Evolutionary conservation across 2,329 filamentous ascomycete genomes (phyloP), one percentile per base, ranked within the genome.

Genomic region (Exophiala sp.): DNA sequence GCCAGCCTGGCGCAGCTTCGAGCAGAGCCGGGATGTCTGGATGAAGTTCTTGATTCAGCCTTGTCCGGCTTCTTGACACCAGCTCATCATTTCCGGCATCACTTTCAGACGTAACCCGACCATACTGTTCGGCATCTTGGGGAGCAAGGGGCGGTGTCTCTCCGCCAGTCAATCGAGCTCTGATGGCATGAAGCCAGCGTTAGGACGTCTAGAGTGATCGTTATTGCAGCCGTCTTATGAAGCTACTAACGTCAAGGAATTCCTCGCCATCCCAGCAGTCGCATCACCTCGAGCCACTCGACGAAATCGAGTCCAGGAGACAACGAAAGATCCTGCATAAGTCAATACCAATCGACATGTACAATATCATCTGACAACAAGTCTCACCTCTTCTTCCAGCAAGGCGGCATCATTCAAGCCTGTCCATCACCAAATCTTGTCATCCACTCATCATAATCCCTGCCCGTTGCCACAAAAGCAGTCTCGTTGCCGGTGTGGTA

Each of bases 321-420:
- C 16, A 23, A 40, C 24, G 24, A 27, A 5, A 27, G 5, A 27
- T 5, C 13, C 14, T 19, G 18, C 6, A 37, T 16, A 18, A 8
- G 34, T 37, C 34, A 37, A 10, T 19, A 3, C n/a, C n/a, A 32
- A 30, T 27, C 24, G 24, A 43, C 41, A 18, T n/a, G 4, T 52
- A 27, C 18, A 43, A 29, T 27, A 27, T 27, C 5, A 41, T 24
- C 24, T 8, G 11, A 8, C 29, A 34, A 10, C 16, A 23, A 45
- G 32, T 43, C 41, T 45, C 43, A 23, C 30, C 43, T 45, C 43
- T 23, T 7, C 10, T 34, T 44, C 14, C 5, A 21, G 11, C 19
- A 23, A 30, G 21, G 11, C 30, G 3, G 21, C 43, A 18, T 10
- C 19, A 8, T n/a, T 41, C 38, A 41, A 24, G 38, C 38, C 38